These are phyloP conservation scores for Russula dissimulans DNA, from an alignment of 768 basidiomycete genomes.

Conservation along the genomic window DNA sequence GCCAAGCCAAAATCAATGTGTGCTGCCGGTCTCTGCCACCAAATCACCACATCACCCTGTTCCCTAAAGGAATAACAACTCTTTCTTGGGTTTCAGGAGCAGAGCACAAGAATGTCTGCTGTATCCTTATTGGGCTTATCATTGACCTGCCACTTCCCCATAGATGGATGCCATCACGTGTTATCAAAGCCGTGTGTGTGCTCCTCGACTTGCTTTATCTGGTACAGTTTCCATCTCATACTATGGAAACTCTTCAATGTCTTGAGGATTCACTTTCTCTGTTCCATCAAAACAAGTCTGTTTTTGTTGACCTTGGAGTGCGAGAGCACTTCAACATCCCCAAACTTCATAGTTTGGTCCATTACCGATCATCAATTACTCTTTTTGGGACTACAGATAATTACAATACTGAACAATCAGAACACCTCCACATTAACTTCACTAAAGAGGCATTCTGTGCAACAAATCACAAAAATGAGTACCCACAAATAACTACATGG, in stretches of 20 bases:
- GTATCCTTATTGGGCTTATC: background rate
- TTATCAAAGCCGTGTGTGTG: background rate
- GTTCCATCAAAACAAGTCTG: constrained; percentile 22
- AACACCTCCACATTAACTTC: background rate
- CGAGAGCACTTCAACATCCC: constrained; percentile 21
- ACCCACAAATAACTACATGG: background rate
- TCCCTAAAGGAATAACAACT: constrained; percentile 20
- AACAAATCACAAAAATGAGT: background rate
- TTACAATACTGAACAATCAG: background rate
- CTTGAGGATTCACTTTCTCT: constrained; percentile 12
- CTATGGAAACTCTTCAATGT: background rate
- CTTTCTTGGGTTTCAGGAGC: constrained; percentile 20
- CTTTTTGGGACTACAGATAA: constrained; percentile 39
- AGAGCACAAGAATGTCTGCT: constrained; percentile 22
- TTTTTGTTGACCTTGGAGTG: constrained; percentile 22
- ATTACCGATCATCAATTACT: constrained; percentile 31
- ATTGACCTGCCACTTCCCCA: background rate
- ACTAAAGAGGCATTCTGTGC: constrained; percentile 22
- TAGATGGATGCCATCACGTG: accelerated
- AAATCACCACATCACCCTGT: constrained; percentile 21
- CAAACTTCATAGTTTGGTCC: constrained; percentile 20
- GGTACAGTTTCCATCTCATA: constrained; percentile 17
- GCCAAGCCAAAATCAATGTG: constrained; percentile 16
- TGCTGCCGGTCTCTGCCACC: constrained; percentile 19
- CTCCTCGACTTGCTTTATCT: background rate